phyloP scores from a whole-genome alignment of 345 rosid genomes.

The Camelina sativa region DNA sequence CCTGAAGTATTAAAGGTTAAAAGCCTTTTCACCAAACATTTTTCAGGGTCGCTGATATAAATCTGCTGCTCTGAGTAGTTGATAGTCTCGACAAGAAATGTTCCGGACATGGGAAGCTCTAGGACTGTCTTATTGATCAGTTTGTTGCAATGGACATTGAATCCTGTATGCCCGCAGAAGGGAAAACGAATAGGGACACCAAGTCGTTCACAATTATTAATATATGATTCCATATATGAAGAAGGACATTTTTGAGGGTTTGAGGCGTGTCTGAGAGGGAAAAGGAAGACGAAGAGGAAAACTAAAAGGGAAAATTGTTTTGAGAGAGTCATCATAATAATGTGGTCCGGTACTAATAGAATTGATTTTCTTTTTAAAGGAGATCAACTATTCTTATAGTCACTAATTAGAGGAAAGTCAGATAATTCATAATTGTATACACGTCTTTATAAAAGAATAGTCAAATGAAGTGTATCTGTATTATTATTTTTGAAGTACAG shows the following conservation, averaged over 20 bases:
- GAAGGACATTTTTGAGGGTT: constrained; percentile 45
- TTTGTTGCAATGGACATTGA: constrained; percentile 52
- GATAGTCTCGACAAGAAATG: constrained; percentile 56
- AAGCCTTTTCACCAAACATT: constrained; percentile 61
- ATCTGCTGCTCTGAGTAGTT: constrained; percentile 55
- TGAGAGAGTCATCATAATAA: constrained; percentile 20
- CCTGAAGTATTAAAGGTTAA: constrained; percentile 57
- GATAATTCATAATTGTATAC: no score
- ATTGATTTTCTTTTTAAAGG: not conserved
- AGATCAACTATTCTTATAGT: not conserved
- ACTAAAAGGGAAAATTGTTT: constrained; percentile 25
- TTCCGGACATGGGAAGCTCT: constrained; percentile 58
- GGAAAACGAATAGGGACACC: constrained; percentile 60
- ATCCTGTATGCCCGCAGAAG: constrained; percentile 65
- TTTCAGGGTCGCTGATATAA: constrained; percentile 51
- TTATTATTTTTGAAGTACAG: no score
- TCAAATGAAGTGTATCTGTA: not conserved
- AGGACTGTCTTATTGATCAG: constrained; percentile 41
- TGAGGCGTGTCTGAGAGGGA: constrained; percentile 40
- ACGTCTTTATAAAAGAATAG: no score
- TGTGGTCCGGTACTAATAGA: not conserved
- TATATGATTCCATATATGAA: not conserved
- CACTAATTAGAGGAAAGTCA: not conserved
- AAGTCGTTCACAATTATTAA: constrained; percentile 35
- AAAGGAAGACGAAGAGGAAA: constrained; percentile 42